Evolutionary conservation across 2,329 filamentous ascomycete genomes (phyloP).

Genomic region (Westerdykella aurantiaca): DNA sequence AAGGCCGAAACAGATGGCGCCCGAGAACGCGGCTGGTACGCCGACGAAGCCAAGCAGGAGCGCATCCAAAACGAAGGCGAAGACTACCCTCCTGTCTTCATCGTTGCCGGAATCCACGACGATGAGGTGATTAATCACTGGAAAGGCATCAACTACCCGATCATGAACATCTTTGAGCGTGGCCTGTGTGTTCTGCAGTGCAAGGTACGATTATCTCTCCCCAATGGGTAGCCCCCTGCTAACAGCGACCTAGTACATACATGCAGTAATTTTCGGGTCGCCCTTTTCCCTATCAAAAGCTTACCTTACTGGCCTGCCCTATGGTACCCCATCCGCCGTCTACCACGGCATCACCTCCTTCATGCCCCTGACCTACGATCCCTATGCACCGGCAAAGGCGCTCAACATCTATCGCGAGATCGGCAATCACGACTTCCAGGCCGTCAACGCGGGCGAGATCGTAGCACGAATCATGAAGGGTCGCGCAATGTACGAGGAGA

Average conservation of each 20-base stretch:
- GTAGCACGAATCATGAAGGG: slow-evolving; percentile 85
- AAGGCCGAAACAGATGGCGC: slow-evolving; percentile 67
- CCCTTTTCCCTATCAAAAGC: slow-evolving; percentile 77
- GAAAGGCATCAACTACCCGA: slow-evolving; percentile 97
- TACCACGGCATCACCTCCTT: slow-evolving; percentile 97
- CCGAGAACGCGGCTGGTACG: slow-evolving; percentile 66
- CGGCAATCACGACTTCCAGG: slow-evolving; percentile 67
- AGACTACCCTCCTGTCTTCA: slow-evolving; percentile 76
- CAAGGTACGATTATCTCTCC: slow-evolving; percentile 54
- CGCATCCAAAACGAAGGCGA: slow-evolving; percentile 57
- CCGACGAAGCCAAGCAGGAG: slow-evolving; percentile 56
- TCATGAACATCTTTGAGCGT: slow-evolving; percentile 98
- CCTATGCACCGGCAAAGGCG: slow-evolving; percentile 69
- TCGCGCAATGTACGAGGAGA: slow-evolving; percentile 80
- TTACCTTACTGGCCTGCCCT: slow-evolving; percentile 70
- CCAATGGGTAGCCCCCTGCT: slow-evolving; percentile 3
- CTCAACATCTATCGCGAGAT: slow-evolving; percentile 83
- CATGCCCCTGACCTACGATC: slow-evolving; percentile 58
- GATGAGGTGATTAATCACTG: slow-evolving; percentile 92
- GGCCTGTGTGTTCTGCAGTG: slow-evolving; percentile 94
- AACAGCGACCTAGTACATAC: slow-evolving; percentile 60
- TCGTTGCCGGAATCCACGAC: slow-evolving; percentile 92
- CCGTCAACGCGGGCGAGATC: slow-evolving; percentile 89
- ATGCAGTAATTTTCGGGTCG: slow-evolving; percentile 82
- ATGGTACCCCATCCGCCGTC: slow-evolving; percentile 64